Evolutionary conservation across 306 rosid genomes (phyloP).

Genomic region (Dicorynia guianensis): DNA sequence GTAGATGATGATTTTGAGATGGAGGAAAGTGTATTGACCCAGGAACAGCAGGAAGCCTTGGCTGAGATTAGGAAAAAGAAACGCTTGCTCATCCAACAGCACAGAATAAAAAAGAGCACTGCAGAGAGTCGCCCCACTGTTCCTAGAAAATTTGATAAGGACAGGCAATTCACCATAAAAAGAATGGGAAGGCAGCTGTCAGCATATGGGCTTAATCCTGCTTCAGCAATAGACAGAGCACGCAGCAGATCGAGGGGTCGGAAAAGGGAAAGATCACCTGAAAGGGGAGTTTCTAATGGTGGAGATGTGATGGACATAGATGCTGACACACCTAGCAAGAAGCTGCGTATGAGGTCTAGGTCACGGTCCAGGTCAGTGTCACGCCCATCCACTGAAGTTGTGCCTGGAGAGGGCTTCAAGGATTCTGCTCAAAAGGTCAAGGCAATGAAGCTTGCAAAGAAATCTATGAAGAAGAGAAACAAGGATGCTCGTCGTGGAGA

Average conservation of each 20-base stretch:
- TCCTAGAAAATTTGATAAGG: conserved; percentile 83
- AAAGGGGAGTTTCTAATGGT: conserved; percentile 45
- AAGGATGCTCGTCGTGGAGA: conserved; percentile 88
- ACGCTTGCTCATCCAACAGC: conserved; percentile 70
- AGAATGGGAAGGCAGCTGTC: conserved; percentile 93
- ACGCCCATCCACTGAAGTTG: conserved; percentile 71
- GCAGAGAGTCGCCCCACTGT: conserved; percentile 85
- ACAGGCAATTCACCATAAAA: conserved; percentile 59
- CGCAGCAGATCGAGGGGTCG: conserved; percentile 79
- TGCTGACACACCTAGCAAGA: conserved; percentile 71
- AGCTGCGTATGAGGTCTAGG: conserved; percentile 58
- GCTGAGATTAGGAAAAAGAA: conserved; percentile 75
- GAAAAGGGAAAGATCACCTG: conserved; percentile 78
- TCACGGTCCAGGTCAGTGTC: conserved; percentile 67
- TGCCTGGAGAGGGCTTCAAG: conserved; percentile 86
- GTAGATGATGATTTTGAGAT: conserved; percentile 73
- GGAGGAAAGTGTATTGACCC: conserved; percentile 66
- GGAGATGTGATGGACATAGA: conserved; percentile 74
- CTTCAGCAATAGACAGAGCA: conserved; percentile 67
- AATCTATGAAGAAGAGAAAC: conserved; percentile 73
- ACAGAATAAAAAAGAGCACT: conserved; percentile 85
- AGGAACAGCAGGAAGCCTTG: conserved; percentile 69
- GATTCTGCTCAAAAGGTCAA: conserved; percentile 75
- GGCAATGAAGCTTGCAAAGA: conserved; percentile 72
- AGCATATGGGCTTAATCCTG: conserved; percentile 76